Percentiles rank a stretch among this genome's conserved stretches.
Evolutionary conservation across 768 basidiomycete species (phyloP).

Genomic region (Boletus rex-veris): DNA sequence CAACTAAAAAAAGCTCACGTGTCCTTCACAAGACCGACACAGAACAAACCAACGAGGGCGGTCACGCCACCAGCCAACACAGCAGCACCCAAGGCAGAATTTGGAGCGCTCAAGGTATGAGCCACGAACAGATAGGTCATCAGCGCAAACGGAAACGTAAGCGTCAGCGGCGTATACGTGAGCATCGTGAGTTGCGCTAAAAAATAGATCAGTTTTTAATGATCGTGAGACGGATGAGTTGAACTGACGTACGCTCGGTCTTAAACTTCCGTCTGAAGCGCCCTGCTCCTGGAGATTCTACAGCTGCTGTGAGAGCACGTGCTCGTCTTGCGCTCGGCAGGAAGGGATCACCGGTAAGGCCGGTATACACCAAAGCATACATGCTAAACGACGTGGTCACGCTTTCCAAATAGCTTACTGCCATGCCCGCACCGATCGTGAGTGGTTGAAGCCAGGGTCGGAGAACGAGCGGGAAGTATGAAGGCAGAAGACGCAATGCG

Average conservation of each 20-base stretch:
- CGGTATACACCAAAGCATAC: constrained; percentile 69
- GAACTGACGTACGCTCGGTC: constrained; percentile 50
- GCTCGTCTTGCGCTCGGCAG: constrained; percentile 54
- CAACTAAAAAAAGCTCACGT: constrained; percentile 41
- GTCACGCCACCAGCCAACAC: constrained; percentile 77
- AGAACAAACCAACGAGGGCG: constrained; percentile 78
- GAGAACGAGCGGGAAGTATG: constrained; percentile 44
- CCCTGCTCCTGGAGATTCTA: constrained; percentile 44
- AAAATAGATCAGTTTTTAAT: constrained; percentile 4
- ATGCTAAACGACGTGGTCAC: constrained; percentile 53
- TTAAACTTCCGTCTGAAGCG: constrained; percentile 47
- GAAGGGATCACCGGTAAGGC: constrained; percentile 72
- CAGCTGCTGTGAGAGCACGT: constrained; percentile 52
- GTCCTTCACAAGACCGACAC: constrained; percentile 78
- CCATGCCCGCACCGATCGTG: constrained; percentile 34
- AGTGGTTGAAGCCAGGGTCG: constrained; percentile 43
- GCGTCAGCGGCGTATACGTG: constrained; percentile 65
- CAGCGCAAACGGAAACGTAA: constrained; percentile 80
- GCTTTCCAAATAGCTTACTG: constrained; percentile 42
- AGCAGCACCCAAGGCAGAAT: constrained; percentile 71
- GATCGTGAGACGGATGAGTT: not conserved
- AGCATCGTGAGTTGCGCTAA: constrained; percentile 67
- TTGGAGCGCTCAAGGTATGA: constrained; percentile 66
- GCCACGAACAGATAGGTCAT: constrained; percentile 87
- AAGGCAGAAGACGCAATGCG: constrained; percentile 53